phyloP scores from a whole-genome alignment of 169 alveolate species.

The Babesia sp. region DNA sequence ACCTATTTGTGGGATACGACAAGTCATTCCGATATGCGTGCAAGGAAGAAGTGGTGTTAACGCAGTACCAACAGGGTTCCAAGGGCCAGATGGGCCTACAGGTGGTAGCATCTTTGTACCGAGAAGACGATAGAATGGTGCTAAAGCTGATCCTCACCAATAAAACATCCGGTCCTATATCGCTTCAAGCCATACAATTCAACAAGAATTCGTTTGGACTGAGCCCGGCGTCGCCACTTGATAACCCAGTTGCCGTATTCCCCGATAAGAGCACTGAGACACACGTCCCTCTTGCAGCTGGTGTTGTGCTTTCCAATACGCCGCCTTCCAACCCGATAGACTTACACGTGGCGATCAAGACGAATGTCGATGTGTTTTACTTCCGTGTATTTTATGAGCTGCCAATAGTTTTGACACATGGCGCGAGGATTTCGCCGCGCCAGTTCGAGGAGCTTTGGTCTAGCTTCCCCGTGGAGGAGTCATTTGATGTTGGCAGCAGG shows the following conservation, averaged over 20 bases:
- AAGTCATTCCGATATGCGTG: slow-evolving; percentile 17
- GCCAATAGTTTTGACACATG: slow-evolving; percentile 50
- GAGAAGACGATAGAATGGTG: slow-evolving; percentile 47
- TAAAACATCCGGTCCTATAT: slow-evolving; percentile 46
- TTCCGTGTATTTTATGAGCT: slow-evolving; percentile 50
- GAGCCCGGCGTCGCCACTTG: slow-evolving; percentile 46
- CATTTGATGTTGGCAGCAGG: not conserved
- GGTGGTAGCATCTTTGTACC: slow-evolving; percentile 42
- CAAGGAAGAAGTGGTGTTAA: slow-evolving; percentile 41
- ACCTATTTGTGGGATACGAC: slow-evolving; percentile 1
- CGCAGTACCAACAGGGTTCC: slow-evolving; percentile 53
- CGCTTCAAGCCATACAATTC: slow-evolving; percentile 60
- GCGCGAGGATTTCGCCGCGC: not conserved
- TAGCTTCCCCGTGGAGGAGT: slow-evolving; percentile 1
- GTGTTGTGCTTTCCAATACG: slow-evolving; percentile 35
- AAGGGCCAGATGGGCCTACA: slow-evolving; percentile 66
- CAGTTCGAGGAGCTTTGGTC: slow-evolving; percentile 52
- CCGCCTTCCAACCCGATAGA: slow-evolving; percentile 58
- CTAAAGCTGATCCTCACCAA: slow-evolving; percentile 41
- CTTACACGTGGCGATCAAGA: slow-evolving; percentile 61
- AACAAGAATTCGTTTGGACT: slow-evolving; percentile 66
- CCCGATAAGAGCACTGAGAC: slow-evolving; percentile 55
- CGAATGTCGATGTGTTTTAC: slow-evolving; percentile 62
- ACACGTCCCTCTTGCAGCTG: slow-evolving; percentile 55
- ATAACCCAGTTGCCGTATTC: slow-evolving; percentile 32